phyloP scores from a whole-genome alignment of 2,329 filamentous ascomycete species.

The Cryphonectria japonica region DNA sequence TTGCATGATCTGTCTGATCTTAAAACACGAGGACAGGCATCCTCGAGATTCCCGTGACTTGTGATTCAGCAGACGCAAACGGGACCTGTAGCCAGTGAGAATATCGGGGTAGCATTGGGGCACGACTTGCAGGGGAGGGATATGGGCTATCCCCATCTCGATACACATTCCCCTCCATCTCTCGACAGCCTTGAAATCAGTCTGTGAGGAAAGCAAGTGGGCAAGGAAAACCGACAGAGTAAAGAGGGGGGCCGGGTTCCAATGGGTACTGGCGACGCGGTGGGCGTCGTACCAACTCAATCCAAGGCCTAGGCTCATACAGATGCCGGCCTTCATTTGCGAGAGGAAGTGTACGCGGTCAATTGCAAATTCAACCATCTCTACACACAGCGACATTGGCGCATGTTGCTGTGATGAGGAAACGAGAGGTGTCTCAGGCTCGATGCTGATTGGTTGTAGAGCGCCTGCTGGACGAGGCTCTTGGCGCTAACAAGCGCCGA shows the following conservation, averaged over 20 bases:
- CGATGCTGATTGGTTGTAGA: conserved; percentile 19
- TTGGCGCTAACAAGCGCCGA: conserved; percentile 23
- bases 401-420: not conserved
- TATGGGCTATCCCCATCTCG: not conserved
- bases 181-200: not conserved
- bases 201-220: not conserved
- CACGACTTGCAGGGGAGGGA: not conserved
- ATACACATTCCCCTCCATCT: not conserved
- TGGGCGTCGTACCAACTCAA: too few relatives aligned
- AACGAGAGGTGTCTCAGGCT: conserved; percentile 11
- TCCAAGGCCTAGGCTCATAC: too few relatives aligned
- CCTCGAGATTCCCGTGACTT: not conserved
- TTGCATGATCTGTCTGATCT: not conserved
- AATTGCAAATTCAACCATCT: not conserved
- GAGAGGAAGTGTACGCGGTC: not conserved
- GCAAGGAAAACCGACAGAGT: not conserved
- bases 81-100: not conserved
- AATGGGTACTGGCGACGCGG: not conserved
- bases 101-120: not conserved
- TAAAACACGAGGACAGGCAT: not conserved
- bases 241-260: too few relatives aligned
- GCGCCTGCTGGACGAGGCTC: conserved; percentile 12
- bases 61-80: not conserved
- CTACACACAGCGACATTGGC: not conserved
- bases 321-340: not conserved